Percentiles rank a stretch among this genome's conserved stretches.
Conservation (phyloP, 2,329 filamentous ascomycete species). For the Aspergillus sp. region DNA sequence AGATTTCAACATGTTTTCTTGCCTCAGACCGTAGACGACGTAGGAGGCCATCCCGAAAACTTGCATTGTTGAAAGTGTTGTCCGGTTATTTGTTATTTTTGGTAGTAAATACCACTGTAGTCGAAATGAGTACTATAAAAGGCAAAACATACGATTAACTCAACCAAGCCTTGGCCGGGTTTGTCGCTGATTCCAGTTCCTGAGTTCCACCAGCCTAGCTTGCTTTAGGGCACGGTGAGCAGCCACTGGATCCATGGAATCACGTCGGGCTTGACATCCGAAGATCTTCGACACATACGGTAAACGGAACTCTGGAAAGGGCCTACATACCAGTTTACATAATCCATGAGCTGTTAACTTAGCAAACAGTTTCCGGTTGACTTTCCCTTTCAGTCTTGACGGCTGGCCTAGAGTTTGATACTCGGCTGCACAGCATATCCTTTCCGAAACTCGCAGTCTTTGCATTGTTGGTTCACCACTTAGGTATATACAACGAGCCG, state of each 20-base stretch:
- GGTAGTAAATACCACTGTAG: neutral
- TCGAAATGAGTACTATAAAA: neutral
- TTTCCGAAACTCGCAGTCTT: neutral
- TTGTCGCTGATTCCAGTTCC: neutral
- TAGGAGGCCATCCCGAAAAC: neutral
- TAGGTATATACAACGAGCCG: neutral
- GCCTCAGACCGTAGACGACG: neutral
- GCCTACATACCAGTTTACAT: neutral
- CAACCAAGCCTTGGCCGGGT: conserved; percentile 1
- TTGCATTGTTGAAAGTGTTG: neutral
- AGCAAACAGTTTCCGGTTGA: neutral
- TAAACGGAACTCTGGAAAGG: neutral
- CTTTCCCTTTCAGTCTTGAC: neutral
- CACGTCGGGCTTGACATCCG: neutral
- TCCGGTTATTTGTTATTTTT: neutral
- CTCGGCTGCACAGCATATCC: neutral
- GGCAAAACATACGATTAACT: neutral
- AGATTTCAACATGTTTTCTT: neutral
- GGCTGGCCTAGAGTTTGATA: neutral
- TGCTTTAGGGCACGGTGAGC: conserved; percentile 8
- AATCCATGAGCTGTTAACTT: neutral
- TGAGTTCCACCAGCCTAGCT: conserved; percentile 3
- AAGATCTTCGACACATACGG: neutral
- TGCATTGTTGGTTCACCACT: neutral
- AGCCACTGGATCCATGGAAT: neutral